Conservation (phyloP, 768 basidiomycete species). For the Trichaptum fuscoviolaceum region DNA sequence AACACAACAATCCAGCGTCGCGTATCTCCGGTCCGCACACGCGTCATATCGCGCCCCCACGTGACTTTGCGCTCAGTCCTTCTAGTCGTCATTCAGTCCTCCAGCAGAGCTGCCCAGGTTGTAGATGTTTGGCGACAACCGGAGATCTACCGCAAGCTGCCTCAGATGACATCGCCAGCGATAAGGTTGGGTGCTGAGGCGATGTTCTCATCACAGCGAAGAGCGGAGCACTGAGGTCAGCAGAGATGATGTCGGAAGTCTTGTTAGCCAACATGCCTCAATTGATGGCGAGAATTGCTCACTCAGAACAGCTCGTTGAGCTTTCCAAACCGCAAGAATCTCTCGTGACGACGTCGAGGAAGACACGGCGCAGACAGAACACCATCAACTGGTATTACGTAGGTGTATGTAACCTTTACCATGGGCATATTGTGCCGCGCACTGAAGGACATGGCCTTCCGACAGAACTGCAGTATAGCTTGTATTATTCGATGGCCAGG, state of each 20-base stretch:
- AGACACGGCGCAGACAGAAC: neutral
- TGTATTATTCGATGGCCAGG: neutral
- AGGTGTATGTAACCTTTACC: neutral
- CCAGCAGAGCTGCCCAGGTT: neutral
- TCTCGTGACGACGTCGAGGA: neutral
- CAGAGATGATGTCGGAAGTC: neutral
- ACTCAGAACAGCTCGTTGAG: neutral
- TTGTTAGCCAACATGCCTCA: neutral
- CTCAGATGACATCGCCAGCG: neutral
- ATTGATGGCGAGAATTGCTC: neutral
- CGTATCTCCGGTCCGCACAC: constrained; percentile 1
- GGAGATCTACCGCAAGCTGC: neutral
- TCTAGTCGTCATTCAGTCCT: neutral
- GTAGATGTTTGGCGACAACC: neutral
- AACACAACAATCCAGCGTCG: neutral
- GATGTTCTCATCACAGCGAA: neutral
- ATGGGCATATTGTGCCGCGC: neutral
- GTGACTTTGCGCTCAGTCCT: neutral
- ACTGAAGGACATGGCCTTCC: neutral
- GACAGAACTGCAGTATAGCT: neutral
- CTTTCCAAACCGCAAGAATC: neutral
- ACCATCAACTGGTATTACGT: neutral
- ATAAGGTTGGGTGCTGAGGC: neutral
- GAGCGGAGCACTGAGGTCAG: neutral
- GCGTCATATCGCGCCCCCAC: neutral